Percentiles rank a stretch among this genome's conserved stretches.
phyloP scores from a whole-genome alignment of 2,329 filamentous ascomycete genomes.

The Lizonia empirigonia region DNA sequence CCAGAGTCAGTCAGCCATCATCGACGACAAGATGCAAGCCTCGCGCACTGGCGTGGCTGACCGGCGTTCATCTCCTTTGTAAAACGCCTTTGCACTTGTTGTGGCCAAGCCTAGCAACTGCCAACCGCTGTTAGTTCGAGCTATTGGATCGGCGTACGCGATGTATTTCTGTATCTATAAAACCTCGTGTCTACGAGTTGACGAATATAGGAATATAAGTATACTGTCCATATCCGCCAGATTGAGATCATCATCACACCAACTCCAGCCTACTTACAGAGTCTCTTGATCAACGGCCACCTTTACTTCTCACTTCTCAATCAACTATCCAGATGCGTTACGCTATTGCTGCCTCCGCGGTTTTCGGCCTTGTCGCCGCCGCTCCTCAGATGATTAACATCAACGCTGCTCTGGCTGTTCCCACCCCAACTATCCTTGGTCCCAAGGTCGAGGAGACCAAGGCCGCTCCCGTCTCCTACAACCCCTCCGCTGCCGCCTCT shows the following conservation, averaged over 20 bases:
- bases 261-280: constrained; percentile 2
- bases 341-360: constrained; percentile 24
- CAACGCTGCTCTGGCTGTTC: constrained; percentile 43
- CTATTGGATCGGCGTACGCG: constrained; percentile 16
- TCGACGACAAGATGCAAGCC: constrained; percentile 17
- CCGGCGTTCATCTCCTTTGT: constrained; percentile 9
- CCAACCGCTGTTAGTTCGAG: constrained; percentile 10
- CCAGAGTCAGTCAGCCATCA: constrained; percentile 10
- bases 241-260: constrained; percentile 19
- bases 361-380: constrained; percentile 28
- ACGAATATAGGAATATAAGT: constrained; percentile 15
- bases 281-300: constrained; percentile 10
- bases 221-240: constrained; percentile 17
- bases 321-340: constrained; percentile 31
- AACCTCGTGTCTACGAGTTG: neutral
- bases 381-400: constrained; percentile 45
- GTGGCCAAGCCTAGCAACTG: constrained; percentile 6
- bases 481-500: constrained; percentile 35
- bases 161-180: constrained; percentile 6
- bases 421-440: constrained; percentile 33
- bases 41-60: constrained; percentile 20
- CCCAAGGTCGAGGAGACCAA: constrained; percentile 37
- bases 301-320: neutral
- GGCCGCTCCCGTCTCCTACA: constrained; percentile 33
- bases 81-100: constrained; percentile 10